Conservation (phyloP, 2,329 filamentous ascomycete species). For the Aspergillus novoparasiticus region DNA sequence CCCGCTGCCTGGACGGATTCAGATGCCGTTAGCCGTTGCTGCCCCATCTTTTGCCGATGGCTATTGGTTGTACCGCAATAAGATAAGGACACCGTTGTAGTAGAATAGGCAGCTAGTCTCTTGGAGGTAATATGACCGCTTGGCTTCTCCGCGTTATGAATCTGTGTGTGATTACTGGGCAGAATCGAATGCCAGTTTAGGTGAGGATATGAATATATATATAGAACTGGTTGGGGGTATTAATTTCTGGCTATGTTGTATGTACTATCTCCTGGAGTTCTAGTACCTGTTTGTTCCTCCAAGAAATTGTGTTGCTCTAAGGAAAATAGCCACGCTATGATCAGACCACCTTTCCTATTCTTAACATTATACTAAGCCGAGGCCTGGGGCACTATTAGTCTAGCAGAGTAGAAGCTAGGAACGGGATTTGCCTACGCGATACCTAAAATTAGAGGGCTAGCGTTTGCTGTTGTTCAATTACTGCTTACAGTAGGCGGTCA, state of each 20-base stretch:
- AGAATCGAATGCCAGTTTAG: too few relatives aligned
- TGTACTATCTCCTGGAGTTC: too few relatives aligned
- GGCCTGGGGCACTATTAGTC: not conserved
- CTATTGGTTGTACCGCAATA: too few relatives aligned
- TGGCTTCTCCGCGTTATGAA: not conserved
- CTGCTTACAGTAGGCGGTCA: not conserved
- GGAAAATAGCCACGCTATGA: fast-evolving
- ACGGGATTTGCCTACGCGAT: too few relatives aligned
- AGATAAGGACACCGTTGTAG: too few relatives aligned
- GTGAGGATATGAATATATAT: too few relatives aligned
- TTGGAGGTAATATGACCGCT: not conserved
- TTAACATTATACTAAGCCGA: not conserved
- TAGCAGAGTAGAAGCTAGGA: not conserved
- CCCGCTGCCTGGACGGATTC: not conserved
- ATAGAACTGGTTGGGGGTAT: too few relatives aligned
- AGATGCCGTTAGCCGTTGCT: not conserved
- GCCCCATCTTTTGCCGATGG: not conserved
- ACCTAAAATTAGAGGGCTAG: not conserved
- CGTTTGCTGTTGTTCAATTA: not conserved
- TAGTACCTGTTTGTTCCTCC: too few relatives aligned
- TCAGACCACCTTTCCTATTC: not conserved
- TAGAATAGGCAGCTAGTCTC: not conserved
- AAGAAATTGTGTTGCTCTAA: too few relatives aligned
- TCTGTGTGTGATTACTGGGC: not conserved
- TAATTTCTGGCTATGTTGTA: too few relatives aligned